A percentile compares a stretch with the other conserved stretches of the same genome.
phyloP scores from a whole-genome alignment of 257 asterid genomes.

The Solanum appendiculatum region DNA sequence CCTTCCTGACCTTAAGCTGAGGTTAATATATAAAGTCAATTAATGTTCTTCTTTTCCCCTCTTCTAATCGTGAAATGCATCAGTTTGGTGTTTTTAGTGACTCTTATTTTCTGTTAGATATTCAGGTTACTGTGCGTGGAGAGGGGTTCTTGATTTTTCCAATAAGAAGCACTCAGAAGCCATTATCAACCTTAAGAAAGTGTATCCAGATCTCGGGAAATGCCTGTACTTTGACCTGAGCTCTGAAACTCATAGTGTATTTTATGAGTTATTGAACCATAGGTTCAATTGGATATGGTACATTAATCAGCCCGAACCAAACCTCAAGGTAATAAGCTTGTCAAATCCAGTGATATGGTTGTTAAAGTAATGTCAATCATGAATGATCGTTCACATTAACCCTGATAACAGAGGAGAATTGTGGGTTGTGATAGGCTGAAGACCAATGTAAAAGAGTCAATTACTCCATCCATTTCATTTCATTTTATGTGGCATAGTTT shows the following conservation, averaged over 20 bases:
- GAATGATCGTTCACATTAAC: not conserved
- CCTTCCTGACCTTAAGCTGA: conserved; percentile 52
- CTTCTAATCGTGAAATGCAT: not conserved
- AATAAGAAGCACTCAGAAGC: conserved; percentile 43
- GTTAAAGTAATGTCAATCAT: not conserved
- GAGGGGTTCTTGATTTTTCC: conserved; percentile 74
- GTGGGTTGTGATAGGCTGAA: not conserved
- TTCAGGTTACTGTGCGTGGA: conserved; percentile 96
- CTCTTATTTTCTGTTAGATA: conserved; percentile 33
- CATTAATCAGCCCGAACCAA: conserved; percentile 73
- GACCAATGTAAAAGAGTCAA: not conserved
- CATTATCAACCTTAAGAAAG: conserved; percentile 41
- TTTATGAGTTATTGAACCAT: conserved; percentile 58
- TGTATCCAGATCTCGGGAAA: conserved; percentile 70
- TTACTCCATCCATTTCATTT: not conserved
- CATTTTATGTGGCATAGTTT: not conserved
- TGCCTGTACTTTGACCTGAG: conserved; percentile 70
- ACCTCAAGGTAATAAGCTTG: conserved; percentile 40
- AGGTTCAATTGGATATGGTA: conserved; percentile 95
- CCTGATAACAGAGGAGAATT: not conserved
- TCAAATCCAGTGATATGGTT: not conserved
- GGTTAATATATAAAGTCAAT: conserved; percentile 26
- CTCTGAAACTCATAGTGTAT: conserved; percentile 41
- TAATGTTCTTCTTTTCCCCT: not conserved
- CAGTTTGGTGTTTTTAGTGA: not conserved